Evolutionary conservation across 2,329 filamentous ascomycete species (phyloP).

Genomic region (Cryphonectria japonica): DNA sequence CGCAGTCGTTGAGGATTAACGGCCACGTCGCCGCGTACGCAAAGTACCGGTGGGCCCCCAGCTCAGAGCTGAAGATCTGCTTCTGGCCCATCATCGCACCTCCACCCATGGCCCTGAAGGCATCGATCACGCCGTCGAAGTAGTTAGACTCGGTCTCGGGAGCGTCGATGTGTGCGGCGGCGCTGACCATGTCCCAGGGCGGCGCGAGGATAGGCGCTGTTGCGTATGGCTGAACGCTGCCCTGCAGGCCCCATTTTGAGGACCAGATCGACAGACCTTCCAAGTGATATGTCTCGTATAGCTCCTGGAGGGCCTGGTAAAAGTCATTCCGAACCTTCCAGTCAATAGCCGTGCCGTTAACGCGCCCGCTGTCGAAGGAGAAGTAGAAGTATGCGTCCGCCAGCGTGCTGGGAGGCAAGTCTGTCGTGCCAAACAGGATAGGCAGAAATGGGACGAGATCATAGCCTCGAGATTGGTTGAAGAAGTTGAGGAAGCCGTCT

Average conservation of each 20-base stretch:
- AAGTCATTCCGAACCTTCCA: conserved; percentile 24
- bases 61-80: conserved; percentile 22
- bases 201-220: conserved; percentile 17
- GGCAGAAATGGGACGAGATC: conserved; percentile 15
- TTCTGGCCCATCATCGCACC: conserved; percentile 21
- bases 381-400: conserved; percentile 16
- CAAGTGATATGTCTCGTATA: conserved; percentile 22
- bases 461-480: conserved; percentile 20
- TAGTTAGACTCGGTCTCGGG: conserved; percentile 26
- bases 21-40: conserved; percentile 16
- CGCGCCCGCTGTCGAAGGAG: conserved; percentile 8
- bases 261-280: conserved; percentile 17
- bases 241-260: conserved; percentile 18
- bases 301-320: conserved; percentile 19
- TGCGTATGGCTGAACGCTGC: conserved; percentile 20
- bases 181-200: conserved; percentile 23
- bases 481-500: conserved; percentile 16
- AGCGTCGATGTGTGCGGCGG: conserved; percentile 21
- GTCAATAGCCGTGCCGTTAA: conserved; percentile 4
- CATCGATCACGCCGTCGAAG: conserved; percentile 22
- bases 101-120: conserved; percentile 20
- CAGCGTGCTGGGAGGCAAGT: conserved; percentile 15
- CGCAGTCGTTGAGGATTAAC: conserved; percentile 20
- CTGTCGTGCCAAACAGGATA: conserved; percentile 20
- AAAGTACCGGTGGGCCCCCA: conserved; percentile 17